Evolutionary conservation across 2,329 filamentous ascomycete genomes (phyloP).

Genomic region (Fusarium caatingaense): DNA sequence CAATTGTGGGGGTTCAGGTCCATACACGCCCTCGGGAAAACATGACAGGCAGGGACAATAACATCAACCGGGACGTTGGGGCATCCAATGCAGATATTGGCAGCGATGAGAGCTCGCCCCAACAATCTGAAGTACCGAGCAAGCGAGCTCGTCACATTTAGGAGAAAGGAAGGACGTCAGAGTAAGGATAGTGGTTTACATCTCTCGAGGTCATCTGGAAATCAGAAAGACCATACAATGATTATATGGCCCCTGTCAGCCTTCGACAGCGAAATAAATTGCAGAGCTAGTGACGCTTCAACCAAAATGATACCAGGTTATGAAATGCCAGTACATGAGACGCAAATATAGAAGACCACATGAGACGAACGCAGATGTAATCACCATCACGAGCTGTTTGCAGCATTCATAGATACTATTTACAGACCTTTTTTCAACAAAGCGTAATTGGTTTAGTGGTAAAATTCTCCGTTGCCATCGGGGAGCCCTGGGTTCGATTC

Average conservation of each 20-base stretch:
- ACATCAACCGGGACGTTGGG: background rate
- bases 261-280: background rate
- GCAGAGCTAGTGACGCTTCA: background rate
- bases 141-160: background rate
- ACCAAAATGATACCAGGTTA: background rate
- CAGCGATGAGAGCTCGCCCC: background rate
- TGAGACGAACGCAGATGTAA: background rate
- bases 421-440: background rate
- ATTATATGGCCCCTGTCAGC: background rate
- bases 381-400: background rate
- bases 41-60: background rate
- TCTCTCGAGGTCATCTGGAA: background rate
- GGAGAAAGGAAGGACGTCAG: background rate
- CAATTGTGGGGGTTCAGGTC: background rate
- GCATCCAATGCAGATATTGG: background rate
- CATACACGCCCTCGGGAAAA: background rate
- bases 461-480: constrained; percentile 12
- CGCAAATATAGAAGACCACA: background rate
- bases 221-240: background rate
- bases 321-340: background rate
- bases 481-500: constrained; percentile 9
- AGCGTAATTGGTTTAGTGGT: constrained; percentile 12
- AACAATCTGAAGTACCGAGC: background rate
- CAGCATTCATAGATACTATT: background rate
- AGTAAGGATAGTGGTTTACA: background rate